Conservation (phyloP, 129 eudicot species). For the Helichrysum umbraculigerum region DNA sequence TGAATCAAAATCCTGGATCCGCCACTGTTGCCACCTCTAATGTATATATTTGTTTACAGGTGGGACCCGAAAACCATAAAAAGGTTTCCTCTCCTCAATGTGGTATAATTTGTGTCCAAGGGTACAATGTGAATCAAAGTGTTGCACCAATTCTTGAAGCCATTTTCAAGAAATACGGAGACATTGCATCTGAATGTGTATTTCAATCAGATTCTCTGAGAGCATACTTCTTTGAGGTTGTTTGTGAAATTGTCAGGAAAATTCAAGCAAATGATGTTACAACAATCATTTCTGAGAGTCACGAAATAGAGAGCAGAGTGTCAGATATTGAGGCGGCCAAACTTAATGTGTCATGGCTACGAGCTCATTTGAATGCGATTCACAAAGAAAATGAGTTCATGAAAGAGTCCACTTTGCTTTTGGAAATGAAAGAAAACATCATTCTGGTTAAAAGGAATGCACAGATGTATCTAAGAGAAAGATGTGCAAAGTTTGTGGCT, state of each 20-base stretch:
- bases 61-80: neutral
- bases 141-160: neutral
- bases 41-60: neutral
- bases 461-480: too few species aligned
- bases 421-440: neutral
- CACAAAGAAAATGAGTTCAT: neutral
- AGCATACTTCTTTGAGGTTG: neutral
- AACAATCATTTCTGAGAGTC: neutral
- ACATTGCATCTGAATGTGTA: neutral
- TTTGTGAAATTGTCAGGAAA: neutral
- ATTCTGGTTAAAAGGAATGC: too few species aligned
- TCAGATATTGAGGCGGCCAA: neutral
- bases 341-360: neutral
- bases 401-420: neutral
- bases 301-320: neutral
- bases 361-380: neutral
- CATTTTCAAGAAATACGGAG: neutral
- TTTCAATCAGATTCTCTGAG: neutral
- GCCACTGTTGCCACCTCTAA: too few species aligned
- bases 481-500: too few species aligned
- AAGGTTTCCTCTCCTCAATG: neutral
- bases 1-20: too few species aligned
- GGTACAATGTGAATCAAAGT: neutral
- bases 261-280: neutral
- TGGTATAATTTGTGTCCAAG: neutral